A percentile compares a stretch with the other conserved stretches of the same genome.
Conservation (phyloP, 306 rosid genomes). For the Begonia fuchsioides region DNA sequence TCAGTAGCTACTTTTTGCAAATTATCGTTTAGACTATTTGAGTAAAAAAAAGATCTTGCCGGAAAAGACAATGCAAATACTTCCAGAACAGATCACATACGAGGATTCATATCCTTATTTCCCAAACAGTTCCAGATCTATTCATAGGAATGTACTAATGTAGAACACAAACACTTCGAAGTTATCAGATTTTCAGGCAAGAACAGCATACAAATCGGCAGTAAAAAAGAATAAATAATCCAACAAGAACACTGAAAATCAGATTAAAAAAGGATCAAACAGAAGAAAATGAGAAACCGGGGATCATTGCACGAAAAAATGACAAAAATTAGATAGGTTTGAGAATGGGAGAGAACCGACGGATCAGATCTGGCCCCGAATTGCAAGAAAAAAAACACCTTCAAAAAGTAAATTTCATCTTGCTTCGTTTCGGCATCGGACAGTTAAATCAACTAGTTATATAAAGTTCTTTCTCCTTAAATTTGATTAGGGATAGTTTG, state of each 20-base stretch:
- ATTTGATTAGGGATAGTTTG: too few relatives aligned
- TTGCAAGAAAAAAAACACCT: neutral
- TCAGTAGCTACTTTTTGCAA: too few relatives aligned
- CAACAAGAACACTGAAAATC: neutral
- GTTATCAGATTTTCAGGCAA: neutral
- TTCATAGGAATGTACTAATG: neutral
- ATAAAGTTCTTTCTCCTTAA: too few relatives aligned
- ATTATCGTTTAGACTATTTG: too few relatives aligned
- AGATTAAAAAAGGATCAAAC: neutral
- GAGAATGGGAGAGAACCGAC: neutral
- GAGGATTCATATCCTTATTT: too few relatives aligned
- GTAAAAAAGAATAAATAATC: neutral
- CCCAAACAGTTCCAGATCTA: too few relatives aligned
- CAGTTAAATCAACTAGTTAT: too few relatives aligned
- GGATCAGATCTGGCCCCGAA: neutral
- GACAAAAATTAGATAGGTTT: constrained; percentile 13
- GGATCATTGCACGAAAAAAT: constrained; percentile 41
- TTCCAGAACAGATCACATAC: too few relatives aligned
- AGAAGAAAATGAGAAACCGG: neutral
- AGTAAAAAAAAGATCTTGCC: too few relatives aligned
- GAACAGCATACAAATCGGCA: neutral
- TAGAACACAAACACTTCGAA: neutral
- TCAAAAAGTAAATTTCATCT: too few relatives aligned
- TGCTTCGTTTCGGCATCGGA: too few relatives aligned
- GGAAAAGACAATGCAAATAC: too few relatives aligned